Percentiles rank a stretch among this genome's conserved stretches.
Conservation (phyloP, 2,329 filamentous ascomycete genomes). For the Beauveria scarabaeidicola region DNA sequence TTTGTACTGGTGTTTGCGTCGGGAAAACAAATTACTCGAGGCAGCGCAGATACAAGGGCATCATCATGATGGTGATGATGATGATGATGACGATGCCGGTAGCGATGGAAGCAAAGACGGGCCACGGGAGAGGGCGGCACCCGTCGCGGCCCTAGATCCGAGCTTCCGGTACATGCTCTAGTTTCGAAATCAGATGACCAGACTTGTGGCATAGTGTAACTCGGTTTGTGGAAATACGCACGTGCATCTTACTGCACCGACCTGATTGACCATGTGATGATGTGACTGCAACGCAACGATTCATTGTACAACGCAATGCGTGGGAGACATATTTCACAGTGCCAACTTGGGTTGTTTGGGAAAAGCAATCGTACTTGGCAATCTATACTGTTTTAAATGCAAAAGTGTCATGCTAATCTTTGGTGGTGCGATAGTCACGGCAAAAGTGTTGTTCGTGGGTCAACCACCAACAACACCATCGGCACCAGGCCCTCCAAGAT, state of each 20-base stretch:
- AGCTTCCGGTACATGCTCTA: slow-evolving; percentile 5
- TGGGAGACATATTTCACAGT: neutral
- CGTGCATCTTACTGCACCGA: neutral
- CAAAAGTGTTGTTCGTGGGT: neutral
- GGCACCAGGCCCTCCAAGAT: slow-evolving; percentile 16
- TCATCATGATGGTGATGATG: slow-evolving; percentile 1
- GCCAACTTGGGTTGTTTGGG: neutral
- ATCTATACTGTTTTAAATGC: neutral
- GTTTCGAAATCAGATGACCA: neutral
- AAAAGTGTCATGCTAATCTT: neutral
- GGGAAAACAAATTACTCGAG: slow-evolving; percentile 54
- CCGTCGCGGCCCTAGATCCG: neutral
- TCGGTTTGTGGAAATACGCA: neutral
- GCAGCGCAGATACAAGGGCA: slow-evolving; percentile 16
- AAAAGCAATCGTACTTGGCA: too few relatives aligned
- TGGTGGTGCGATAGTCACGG: neutral
- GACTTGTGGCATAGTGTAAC: neutral
- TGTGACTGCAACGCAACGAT: neutral
- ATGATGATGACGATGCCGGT: neutral
- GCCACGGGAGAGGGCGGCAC: neutral
- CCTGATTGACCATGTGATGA: neutral
- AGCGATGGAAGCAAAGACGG: neutral
- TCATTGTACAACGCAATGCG: neutral
- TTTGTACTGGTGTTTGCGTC: slow-evolving; percentile 42
- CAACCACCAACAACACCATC: slow-evolving; percentile 15